Evolutionary conservation across 352 stramenopile species (phyloP).

Genomic region (Phytophthora foliorum): DNA sequence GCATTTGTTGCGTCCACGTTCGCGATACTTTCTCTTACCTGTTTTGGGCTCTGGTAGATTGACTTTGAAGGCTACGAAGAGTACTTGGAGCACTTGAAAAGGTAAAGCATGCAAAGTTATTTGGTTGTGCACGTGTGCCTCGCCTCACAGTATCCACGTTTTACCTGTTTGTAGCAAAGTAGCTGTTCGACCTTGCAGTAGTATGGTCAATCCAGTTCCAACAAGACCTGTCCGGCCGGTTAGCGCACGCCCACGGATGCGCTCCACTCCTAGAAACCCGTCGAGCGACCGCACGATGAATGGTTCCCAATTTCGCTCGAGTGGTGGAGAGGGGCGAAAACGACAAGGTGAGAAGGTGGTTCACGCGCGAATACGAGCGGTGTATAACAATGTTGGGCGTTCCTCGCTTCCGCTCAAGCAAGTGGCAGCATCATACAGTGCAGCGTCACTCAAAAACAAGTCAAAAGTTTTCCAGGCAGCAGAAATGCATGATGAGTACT

Average conservation of each 20-base stretch:
- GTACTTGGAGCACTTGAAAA: conserved; percentile 62
- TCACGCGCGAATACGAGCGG: conserved; percentile 54
- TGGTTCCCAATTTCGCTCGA: conserved; percentile 12
- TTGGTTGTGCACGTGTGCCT: not conserved
- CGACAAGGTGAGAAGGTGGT: conserved; percentile 45
- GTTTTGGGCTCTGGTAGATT: conserved; percentile 38
- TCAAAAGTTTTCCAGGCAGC: conserved; percentile 59
- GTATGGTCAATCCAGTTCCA: conserved; percentile 45
- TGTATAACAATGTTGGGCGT: conserved; percentile 58
- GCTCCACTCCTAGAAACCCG: conserved; percentile 14
- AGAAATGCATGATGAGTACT: conserved; percentile 72
- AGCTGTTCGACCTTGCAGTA: conserved; percentile 50
- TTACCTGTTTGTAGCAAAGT: conserved; percentile 41
- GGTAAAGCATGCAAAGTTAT: conserved; percentile 25
- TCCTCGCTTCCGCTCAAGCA: conserved; percentile 25
- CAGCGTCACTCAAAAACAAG: conserved; percentile 44
- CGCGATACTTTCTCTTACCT: conserved; percentile 5
- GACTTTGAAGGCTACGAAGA: conserved; percentile 73
- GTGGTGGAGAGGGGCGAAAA: conserved; percentile 41
- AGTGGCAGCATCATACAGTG: conserved; percentile 32
- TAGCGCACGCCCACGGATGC: conserved; percentile 54
- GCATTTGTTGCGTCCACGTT: not conserved
- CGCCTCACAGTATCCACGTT: not conserved
- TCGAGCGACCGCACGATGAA: conserved; percentile 3
- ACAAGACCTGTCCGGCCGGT: conserved; percentile 42